phyloP scores from a whole-genome alignment of 1,284 basidiomycete genomes.

The Heterobasidion annosum region DNA sequence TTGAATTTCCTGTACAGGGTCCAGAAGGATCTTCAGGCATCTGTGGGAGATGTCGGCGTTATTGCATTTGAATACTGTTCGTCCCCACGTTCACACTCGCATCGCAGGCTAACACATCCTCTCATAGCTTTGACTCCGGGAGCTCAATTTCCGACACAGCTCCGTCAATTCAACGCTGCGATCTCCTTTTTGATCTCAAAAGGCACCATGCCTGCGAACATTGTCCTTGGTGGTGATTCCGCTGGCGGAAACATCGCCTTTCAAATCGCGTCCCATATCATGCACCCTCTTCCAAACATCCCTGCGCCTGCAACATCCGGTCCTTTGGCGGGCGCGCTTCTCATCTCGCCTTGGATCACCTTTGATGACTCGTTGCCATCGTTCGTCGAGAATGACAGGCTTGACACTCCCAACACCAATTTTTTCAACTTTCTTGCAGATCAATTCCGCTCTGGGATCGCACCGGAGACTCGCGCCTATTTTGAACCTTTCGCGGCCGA shows the following conservation, averaged over 20 bases:
- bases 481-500: not conserved
- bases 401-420: not conserved
- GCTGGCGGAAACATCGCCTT: conserved; percentile 24
- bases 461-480: not conserved
- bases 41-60: not conserved
- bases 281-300: conserved; percentile 19
- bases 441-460: not conserved
- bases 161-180: conserved; percentile 11
- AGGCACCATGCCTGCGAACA: conserved; percentile 10
- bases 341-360: conserved; percentile 25
- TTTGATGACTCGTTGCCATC: conserved; percentile 9
- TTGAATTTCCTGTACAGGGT: not conserved
- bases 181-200: conserved; percentile 8
- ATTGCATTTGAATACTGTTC: not conserved
- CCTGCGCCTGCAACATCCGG: conserved; percentile 7
- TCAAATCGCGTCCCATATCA: conserved; percentile 21
- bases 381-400: not conserved
- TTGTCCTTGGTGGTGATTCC: conserved; percentile 22
- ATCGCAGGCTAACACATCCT: not conserved
- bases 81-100: not conserved
- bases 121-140: conserved; percentile 7
- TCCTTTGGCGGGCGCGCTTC: conserved; percentile 18
- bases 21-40: not conserved
- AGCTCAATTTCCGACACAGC: conserved; percentile 12
- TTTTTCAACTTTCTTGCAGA: not conserved